phyloP scores from a whole-genome alignment of 306 rosid species.

The Nissolia schottii region DNA sequence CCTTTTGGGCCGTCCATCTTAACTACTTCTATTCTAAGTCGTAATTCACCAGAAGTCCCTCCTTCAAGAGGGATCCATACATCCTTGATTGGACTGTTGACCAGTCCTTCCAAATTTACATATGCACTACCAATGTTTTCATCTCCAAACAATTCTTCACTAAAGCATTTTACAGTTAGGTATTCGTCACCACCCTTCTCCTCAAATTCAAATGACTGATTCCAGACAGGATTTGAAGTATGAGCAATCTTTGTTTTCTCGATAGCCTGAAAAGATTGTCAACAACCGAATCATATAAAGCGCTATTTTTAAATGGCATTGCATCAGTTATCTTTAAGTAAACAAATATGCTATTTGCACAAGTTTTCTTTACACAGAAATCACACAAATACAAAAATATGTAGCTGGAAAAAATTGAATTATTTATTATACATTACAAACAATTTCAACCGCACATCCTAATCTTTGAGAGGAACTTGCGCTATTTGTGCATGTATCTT shows the following conservation, averaged over 20 bases:
- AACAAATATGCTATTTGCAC: not conserved
- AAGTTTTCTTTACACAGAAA: not conserved
- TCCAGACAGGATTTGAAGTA: slow-evolving; percentile 47
- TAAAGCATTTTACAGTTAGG: slow-evolving; percentile 55
- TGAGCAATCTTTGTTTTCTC: slow-evolving; percentile 54
- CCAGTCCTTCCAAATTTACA: slow-evolving; percentile 73
- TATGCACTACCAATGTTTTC: slow-evolving; percentile 61
- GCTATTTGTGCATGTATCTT: not conserved
- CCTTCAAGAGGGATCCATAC: slow-evolving; percentile 77
- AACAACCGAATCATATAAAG: not conserved
- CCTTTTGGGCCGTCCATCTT: slow-evolving; percentile 47
- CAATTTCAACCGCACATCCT: not conserved
- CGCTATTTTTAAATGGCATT: not conserved
- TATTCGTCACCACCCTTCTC: slow-evolving; percentile 64
- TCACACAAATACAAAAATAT: not conserved
- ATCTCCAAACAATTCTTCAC: slow-evolving; percentile 55
- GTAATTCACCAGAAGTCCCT: slow-evolving; percentile 66
- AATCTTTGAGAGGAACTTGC: not conserved
- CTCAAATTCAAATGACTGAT: slow-evolving; percentile 62
- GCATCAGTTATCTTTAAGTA: not conserved
- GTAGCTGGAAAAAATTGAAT: not conserved
- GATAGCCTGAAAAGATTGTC: slow-evolving; percentile 43
- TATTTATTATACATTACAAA: not conserved
- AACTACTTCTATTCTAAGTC: slow-evolving; percentile 61
- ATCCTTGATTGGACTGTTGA: slow-evolving; percentile 47